Conservation (phyloP, 2,329 filamentous ascomycete genomes). For the Epichloe sp. region DNA sequence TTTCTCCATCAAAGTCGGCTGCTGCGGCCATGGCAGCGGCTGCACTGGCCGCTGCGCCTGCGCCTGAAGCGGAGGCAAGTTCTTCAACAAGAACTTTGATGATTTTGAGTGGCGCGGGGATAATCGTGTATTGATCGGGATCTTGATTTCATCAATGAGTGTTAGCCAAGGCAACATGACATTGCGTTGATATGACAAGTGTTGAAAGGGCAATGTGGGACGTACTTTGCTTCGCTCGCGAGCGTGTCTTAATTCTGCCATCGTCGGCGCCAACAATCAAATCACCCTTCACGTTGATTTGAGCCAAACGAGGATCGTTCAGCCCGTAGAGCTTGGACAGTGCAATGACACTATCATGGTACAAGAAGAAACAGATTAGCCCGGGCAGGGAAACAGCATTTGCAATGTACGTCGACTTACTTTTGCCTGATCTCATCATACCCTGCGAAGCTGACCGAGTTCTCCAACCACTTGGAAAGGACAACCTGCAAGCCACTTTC, state of each 20-base stretch:
- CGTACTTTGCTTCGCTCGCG: conserved; percentile 70
- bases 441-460: conserved; percentile 92
- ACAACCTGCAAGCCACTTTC: conserved; percentile 81
- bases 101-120: conserved; percentile 86
- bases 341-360: conserved; percentile 59
- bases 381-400: not conserved
- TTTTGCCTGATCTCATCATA: conserved; percentile 97
- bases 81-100: conserved; percentile 93
- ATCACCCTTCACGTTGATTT: conserved; percentile 83
- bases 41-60: conserved; percentile 43
- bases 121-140: conserved; percentile 78
- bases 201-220: not conserved
- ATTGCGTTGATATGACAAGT: not conserved
- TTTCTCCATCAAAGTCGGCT: conserved; percentile 45
- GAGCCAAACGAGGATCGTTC: conserved; percentile 64
- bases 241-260: conserved; percentile 78
- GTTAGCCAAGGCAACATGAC: not conserved
- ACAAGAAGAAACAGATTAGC: conserved; percentile 16
- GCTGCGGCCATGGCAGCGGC: conserved; percentile 50
- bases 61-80: conserved; percentile 65
- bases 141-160: conserved; percentile 30
- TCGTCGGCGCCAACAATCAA: conserved; percentile 69
- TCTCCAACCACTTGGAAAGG: conserved; percentile 89
- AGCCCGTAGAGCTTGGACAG: conserved; percentile 83
- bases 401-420: conserved; percentile 35